Percentiles rank a stretch among this genome's conserved stretches.
phyloP scores from a whole-genome alignment of 1,284 basidiomycete species.

The Rhodotorula sp. region DNA sequence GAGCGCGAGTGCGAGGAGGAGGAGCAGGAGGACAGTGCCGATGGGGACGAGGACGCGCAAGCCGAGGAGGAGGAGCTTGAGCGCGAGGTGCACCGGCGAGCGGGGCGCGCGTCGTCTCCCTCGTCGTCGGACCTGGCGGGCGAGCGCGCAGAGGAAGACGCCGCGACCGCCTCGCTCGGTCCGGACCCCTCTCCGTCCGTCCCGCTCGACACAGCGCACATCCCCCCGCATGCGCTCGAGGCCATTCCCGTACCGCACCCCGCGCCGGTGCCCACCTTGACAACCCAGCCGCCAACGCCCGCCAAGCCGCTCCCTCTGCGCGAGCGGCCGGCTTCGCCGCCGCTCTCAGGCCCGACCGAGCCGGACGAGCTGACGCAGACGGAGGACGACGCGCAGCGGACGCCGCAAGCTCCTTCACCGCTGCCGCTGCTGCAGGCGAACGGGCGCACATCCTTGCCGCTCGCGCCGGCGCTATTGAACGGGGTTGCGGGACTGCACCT shows the following conservation, averaged over 20 bases:
- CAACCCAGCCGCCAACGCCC: conserved; percentile 35
- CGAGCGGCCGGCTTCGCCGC: not conserved
- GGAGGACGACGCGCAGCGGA: too few relatives aligned
- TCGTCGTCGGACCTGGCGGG: not conserved
- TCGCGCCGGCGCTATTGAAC: too few relatives aligned
- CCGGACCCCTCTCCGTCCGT: not conserved
- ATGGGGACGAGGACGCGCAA: not conserved
- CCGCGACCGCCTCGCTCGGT: conserved; percentile 11
- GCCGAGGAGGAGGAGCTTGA: not conserved
- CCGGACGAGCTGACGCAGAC: too few relatives aligned
- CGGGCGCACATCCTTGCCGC: too few relatives aligned
- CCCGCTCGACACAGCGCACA: not conserved
- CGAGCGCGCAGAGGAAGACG: not conserved
- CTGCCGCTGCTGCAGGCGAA: too few relatives aligned
- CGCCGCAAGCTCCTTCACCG: too few relatives aligned
- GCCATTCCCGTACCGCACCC: not conserved
- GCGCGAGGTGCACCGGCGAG: not conserved
- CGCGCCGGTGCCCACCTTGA: conserved; percentile 7
- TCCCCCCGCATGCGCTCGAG: not conserved
- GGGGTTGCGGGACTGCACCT: too few relatives aligned
- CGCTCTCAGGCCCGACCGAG: too few relatives aligned
- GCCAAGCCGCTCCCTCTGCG: not conserved
- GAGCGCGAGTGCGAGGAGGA: conserved; percentile 14
- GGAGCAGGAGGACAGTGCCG: not conserved
- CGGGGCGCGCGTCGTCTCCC: not conserved